Base-by-base conservation (phyloP, 805 yeast species). In the Candida insectorum region DNA sequence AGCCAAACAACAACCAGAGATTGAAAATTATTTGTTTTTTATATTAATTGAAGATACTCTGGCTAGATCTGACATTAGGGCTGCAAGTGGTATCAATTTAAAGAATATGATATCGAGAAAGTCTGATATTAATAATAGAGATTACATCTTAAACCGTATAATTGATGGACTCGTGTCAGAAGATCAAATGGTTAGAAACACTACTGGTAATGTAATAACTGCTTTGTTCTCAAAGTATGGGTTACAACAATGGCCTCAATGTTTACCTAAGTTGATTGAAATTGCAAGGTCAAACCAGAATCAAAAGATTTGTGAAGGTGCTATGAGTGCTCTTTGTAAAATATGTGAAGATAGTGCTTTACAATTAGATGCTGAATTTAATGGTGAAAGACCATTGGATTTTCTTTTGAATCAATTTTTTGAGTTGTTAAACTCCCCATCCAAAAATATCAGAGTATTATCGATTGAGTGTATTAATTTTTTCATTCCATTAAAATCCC, bases 141-240 rank as follows among this genome's bases (percentile, higher is more conserved):
- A 54, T 32, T 60, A 56, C 42, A 44, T 68, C n/a, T 48, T 64
- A 30, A 65, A 56, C 7, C 69, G 74, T 46, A 65, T 81, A 23
- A 65, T 45, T 48, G 56, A 41, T 68, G 87, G 86, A 2, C 64
- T 87, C 27, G 48, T 73, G 20, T 82, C 73, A 40, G 45, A 60
- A 1, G 73, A 74, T 34, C 55, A 62, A n/a, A 62, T 85, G 44
- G 84, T 91, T 18, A 73, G 95, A 40, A 87, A 85, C 52, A 85
- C 91, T 40, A 81, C 96, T 5, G 96, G 97, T 24, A 88, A 81
- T 50, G 95, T 88, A 31, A 79, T 91, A 33, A 85, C 97, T 2
- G 73, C 96, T 0, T 60, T 93, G 19, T 83, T 88, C 45, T 69
- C 83, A 2, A 66, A 76, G 7, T 70, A 75, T 27, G 94, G 96